Conservation (phyloP, 2,329 filamentous ascomycete genomes). For the Penicillium sp. region DNA sequence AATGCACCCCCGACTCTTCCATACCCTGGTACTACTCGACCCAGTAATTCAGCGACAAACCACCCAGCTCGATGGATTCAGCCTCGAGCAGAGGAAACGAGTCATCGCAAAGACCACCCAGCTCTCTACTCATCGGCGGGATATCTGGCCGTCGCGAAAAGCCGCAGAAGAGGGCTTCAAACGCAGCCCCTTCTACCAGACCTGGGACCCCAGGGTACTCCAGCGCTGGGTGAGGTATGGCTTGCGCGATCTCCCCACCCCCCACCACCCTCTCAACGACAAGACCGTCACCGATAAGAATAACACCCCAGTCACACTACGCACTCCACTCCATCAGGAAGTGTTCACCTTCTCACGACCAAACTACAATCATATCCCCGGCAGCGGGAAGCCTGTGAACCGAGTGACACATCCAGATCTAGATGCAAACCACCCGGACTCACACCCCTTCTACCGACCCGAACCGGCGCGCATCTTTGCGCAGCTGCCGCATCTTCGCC, state of each 20-base stretch:
- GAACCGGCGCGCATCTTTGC: slow-evolving; percentile 45
- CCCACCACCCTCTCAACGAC: slow-evolving; percentile 38
- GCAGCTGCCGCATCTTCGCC: slow-evolving; percentile 48
- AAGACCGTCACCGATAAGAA: slow-evolving; percentile 12
- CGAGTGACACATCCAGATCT: slow-evolving; percentile 53
- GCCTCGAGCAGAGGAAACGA: slow-evolving; percentile 26
- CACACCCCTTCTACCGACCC: slow-evolving; percentile 50
- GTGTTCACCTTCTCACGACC: slow-evolving; percentile 60
- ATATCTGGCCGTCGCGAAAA: slow-evolving; percentile 77
- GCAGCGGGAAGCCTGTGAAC: slow-evolving; percentile 41
- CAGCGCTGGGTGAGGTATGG: slow-evolving; percentile 74
- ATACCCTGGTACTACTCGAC: slow-evolving; percentile 78
- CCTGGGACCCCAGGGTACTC: slow-evolving; percentile 82
- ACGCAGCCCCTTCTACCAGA: slow-evolving; percentile 73
- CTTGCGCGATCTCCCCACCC: slow-evolving; percentile 73
- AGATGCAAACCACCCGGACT: slow-evolving; percentile 33
- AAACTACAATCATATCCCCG: slow-evolving; percentile 63
- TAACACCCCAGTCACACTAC: slow-evolving; percentile 64
- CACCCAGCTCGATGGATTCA: slow-evolving; percentile 42
- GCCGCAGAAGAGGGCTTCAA: slow-evolving; percentile 70
- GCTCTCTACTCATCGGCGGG: slow-evolving; percentile 72
- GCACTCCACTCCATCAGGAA: slow-evolving; percentile 86
- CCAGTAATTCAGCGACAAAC: slow-evolving; percentile 69
- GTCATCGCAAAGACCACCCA: slow-evolving; percentile 44
- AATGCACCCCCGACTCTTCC: slow-evolving; percentile 79